phyloP scores from a whole-genome alignment of 331 rosid genomes.

The Phaseolus coccineus region DNA sequence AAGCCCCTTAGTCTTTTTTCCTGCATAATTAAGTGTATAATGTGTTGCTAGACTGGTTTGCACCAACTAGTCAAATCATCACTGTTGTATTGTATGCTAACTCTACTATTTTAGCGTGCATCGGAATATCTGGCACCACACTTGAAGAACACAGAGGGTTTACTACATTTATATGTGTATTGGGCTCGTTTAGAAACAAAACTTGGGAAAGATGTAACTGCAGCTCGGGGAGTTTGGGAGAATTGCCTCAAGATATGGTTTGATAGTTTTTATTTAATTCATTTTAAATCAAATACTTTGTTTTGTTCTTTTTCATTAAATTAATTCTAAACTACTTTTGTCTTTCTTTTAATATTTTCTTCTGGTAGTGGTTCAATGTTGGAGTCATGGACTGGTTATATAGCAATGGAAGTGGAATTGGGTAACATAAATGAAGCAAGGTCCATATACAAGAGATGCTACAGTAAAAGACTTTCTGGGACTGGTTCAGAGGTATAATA shows the following conservation, averaged over 20 bases:
- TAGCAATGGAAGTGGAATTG: slow-evolving; percentile 79
- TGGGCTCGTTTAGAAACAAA: slow-evolving; percentile 89
- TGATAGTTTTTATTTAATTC: slow-evolving; percentile 42
- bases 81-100: slow-evolving; percentile 35
- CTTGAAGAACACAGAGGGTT: slow-evolving; percentile 76
- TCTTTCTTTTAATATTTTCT: neutral
- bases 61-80: neutral
- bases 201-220: slow-evolving; percentile 66
- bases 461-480: slow-evolving; percentile 75
- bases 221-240: slow-evolving; percentile 96
- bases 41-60: slow-evolving; percentile 17
- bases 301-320: neutral
- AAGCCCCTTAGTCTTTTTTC: neutral
- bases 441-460: slow-evolving; percentile 85
- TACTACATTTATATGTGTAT: slow-evolving; percentile 75
- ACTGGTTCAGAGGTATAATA: slow-evolving; percentile 86
- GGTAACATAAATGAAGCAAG: slow-evolving; percentile 80
- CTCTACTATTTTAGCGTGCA: slow-evolving; percentile 69
- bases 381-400: slow-evolving; percentile 87
- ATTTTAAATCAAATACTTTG: slow-evolving; percentile 34
- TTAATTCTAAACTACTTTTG: slow-evolving; percentile 1
- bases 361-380: slow-evolving; percentile 72
- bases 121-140: slow-evolving; percentile 80
- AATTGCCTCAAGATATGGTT: slow-evolving; percentile 83
- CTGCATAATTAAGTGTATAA: neutral